Evolutionary conservation across 805 yeast genomes (phyloP).

Genomic region (Starmerella roubikii): DNA sequence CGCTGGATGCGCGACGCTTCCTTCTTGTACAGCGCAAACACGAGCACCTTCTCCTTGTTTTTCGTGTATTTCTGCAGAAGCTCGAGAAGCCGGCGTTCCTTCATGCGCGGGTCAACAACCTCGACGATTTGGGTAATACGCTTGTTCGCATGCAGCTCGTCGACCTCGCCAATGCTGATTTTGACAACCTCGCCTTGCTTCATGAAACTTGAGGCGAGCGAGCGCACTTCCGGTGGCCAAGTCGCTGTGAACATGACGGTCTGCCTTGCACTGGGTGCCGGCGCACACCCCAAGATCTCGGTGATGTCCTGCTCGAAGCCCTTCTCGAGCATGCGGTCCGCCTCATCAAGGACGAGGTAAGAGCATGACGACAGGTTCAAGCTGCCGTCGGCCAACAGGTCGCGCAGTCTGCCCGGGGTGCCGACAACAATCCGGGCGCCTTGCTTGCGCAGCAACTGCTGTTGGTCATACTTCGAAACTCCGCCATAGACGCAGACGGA

Average conservation of each 20-base stretch:
- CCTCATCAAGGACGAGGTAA: constrained; percentile 88
- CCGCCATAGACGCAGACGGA: constrained; percentile 93
- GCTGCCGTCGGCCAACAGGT: constrained; percentile 77
- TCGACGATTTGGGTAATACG: constrained; percentile 88
- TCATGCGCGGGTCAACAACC: constrained; percentile 68
- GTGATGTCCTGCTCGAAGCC: constrained; percentile 97
- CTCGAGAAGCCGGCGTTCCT: constrained; percentile 63
- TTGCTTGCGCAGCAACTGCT: constrained; percentile 38
- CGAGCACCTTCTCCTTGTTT: constrained; percentile 59
- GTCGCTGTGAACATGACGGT: constrained; percentile 99
- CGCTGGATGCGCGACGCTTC: constrained; percentile 89
- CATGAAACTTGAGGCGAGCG: constrained; percentile 78
- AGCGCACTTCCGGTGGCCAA: constrained; percentile 98
- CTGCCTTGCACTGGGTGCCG: constrained; percentile 43
- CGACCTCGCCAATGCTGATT: constrained; percentile 86
- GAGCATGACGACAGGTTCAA: constrained; percentile 53
- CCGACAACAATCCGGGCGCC: constrained; percentile 76
- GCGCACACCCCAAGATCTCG: constrained; percentile 53
- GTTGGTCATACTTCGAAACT: constrained; percentile 88
- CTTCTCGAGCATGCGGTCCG: constrained; percentile 96
- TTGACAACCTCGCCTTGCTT: constrained; percentile 52
- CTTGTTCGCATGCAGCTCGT: constrained; percentile 87
- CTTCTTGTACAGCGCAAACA: constrained; percentile 90
- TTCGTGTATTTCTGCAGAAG: constrained; percentile 54
- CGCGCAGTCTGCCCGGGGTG: constrained; percentile 95